Base-by-base conservation (phyloP, 306 rosid genomes). In the Lathyrus tuberosus region DNA sequence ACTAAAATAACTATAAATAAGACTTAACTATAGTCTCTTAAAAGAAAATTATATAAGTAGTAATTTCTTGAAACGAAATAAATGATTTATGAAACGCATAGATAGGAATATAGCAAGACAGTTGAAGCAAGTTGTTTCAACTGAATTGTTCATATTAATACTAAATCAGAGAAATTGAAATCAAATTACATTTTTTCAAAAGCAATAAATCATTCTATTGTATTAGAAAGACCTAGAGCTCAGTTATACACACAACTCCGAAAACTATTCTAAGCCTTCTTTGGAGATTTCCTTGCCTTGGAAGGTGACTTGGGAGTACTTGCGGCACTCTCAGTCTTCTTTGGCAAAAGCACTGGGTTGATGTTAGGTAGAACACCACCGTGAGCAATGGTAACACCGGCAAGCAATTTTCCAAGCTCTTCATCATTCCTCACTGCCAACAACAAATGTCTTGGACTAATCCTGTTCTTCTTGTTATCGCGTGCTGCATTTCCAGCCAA, bases 401-500 rank as follows among this genome's bases (percentile, higher is more conserved):
- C 84, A 0, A 91, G 87, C 69, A 91, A 79, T 43, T 91, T 91
- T 2, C 97, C 96, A 10, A 91, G 86, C 64, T 91, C 97, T 8
- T 89, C 96, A 22, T 91, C 97, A 7, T 89, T 91, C 77, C 96
- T 91, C 63, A 91, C 84, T 0, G 97, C 97, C 7, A 91, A 41
- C 13, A 91, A 48, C 3, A 91, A 80, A 35, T 91, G 97, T 70
- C 96, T 79, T 0, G 97, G 96, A 1, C 83, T 87, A 1, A 91
- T 89, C 66, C 94, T 85, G 5, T 76, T 91, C 83, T 89, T 91
- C 84, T 91, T 89, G 83, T 89, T 91, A 33, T 91, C 97, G 3
- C 97, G 71, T 1, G 97, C 97, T 1, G 97, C 97, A 79, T 91
- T 91, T 62, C 97, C 97, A 44, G 97, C 97, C 79, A 91, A 79